These are phyloP conservation scores for Colletotrichum incanum DNA, from an alignment of 2,329 filamentous ascomycete species.

Conservation along the genomic window DNA sequence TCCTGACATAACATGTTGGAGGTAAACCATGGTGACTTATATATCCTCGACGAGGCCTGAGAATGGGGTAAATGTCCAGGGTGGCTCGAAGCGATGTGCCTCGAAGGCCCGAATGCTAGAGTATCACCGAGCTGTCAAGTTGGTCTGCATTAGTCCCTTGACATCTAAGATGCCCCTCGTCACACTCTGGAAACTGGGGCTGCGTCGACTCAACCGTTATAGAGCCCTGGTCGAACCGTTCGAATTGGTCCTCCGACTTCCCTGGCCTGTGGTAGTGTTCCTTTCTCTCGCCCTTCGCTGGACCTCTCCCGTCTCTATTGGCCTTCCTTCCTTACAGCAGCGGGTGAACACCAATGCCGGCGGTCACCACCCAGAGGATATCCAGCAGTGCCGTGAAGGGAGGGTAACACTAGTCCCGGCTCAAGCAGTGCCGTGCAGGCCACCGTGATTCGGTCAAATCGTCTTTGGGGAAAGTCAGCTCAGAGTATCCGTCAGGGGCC, in stretches of 20 bases:
- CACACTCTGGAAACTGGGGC: conserved; percentile 6
- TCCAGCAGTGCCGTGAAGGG: not conserved
- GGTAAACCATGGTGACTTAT: conserved; percentile 38
- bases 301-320: not conserved
- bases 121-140: conserved; percentile 41
- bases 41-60: conserved; percentile 12
- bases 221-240: conserved; percentile 4
- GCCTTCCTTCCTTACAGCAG: not conserved
- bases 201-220: conserved; percentile 21
- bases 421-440: conserved; percentile 18
- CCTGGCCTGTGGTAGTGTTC: not conserved
- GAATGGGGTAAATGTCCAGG: not conserved
- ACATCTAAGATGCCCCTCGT: conserved; percentile 17
- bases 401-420: conserved; percentile 11
- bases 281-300: not conserved
- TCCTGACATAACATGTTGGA: conserved; percentile 37
- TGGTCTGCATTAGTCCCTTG: conserved; percentile 33
- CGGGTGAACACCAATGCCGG: not conserved
- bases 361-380: not conserved
- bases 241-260: not conserved
- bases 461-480: not conserved
- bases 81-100: conserved; percentile 29
- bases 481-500: not conserved
- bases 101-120: conserved; percentile 41
- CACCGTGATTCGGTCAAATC: conserved; percentile 11